These are phyloP conservation scores for Suillus cothurnatus DNA, from an alignment of 768 basidiomycete species.

Conservation along the genomic window DNA sequence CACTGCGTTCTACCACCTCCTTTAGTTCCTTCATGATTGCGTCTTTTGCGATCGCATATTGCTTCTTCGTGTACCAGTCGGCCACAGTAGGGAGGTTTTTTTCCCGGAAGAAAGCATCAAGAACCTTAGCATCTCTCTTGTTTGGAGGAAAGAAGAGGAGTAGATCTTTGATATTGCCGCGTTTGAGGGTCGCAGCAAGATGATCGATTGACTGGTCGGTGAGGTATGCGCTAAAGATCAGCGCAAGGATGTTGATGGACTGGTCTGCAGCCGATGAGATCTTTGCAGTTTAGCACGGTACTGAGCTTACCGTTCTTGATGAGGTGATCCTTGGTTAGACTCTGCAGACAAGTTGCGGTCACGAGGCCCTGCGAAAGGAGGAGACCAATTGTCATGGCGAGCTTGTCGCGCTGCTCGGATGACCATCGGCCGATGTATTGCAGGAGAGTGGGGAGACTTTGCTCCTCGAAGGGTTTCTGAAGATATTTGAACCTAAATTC, in stretches of 20 bases:
- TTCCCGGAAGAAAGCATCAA: constrained; percentile 88
- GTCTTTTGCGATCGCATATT: constrained; percentile 81
- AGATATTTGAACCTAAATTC: constrained; percentile 92
- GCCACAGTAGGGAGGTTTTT: constrained; percentile 77
- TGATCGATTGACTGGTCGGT: constrained; percentile 88
- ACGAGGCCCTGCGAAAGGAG: constrained; percentile 84
- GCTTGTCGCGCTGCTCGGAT: constrained; percentile 74
- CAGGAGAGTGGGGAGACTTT: constrained; percentile 77
- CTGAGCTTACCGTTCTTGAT: constrained; percentile 80
- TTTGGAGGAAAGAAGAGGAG: constrained; percentile 85
- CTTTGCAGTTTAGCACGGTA: not conserved
- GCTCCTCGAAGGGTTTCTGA: constrained; percentile 92
- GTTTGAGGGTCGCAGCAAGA: constrained; percentile 77
- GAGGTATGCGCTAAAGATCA: constrained; percentile 82
- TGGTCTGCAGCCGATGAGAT: constrained; percentile 53
- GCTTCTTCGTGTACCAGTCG: constrained; percentile 95
- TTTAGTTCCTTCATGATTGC: constrained; percentile 68
- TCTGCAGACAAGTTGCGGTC: constrained; percentile 74
- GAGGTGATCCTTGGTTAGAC: constrained; percentile 90
- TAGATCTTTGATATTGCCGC: constrained; percentile 84
- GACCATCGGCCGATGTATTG: constrained; percentile 92
- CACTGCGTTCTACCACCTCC: constrained; percentile 70
- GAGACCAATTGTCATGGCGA: constrained; percentile 79
- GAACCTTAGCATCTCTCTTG: constrained; percentile 68
- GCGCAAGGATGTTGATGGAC: constrained; percentile 72